phyloP scores from a whole-genome alignment of 805 yeast species.

The Candida ipomoeae region DNA sequence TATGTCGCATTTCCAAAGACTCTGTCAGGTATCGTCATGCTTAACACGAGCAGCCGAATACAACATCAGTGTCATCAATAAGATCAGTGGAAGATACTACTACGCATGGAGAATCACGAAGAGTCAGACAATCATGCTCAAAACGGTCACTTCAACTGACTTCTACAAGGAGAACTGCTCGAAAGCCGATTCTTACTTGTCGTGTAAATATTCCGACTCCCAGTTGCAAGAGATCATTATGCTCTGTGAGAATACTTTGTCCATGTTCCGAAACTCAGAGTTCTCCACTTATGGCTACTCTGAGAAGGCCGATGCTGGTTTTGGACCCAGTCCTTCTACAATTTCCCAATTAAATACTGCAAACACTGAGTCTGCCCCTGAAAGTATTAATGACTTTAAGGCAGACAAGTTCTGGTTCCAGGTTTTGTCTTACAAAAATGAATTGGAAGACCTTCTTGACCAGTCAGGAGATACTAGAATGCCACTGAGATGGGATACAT shows the following conservation, averaged over 20 bases:
- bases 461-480: not conserved
- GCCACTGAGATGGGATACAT: not conserved
- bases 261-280: conserved; percentile 11
- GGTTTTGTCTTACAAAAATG: conserved; percentile 28
- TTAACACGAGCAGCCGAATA: conserved; percentile 24
- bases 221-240: conserved; percentile 26
- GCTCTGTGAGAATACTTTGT: conserved; percentile 13
- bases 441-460: conserved; percentile 5
- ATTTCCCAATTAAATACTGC: not conserved
- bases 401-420: conserved; percentile 36
- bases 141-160: conserved; percentile 28
- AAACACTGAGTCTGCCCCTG: conserved; percentile 3
- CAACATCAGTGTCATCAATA: conserved; percentile 23
- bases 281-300: conserved; percentile 12
- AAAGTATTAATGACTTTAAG: conserved; percentile 21
- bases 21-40: conserved; percentile 16
- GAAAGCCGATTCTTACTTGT: conserved; percentile 13
- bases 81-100: conserved; percentile 54
- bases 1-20: conserved; percentile 8
- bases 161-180: conserved; percentile 26
- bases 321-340: not conserved
- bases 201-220: conserved; percentile 15
- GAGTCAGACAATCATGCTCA: conserved; percentile 44
- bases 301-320: conserved; percentile 9
- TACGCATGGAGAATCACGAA: conserved; percentile 68